Evolutionary conservation across 1,139 yeast species (phyloP).

Genomic region (Debaryomycetaceae sp.): DNA sequence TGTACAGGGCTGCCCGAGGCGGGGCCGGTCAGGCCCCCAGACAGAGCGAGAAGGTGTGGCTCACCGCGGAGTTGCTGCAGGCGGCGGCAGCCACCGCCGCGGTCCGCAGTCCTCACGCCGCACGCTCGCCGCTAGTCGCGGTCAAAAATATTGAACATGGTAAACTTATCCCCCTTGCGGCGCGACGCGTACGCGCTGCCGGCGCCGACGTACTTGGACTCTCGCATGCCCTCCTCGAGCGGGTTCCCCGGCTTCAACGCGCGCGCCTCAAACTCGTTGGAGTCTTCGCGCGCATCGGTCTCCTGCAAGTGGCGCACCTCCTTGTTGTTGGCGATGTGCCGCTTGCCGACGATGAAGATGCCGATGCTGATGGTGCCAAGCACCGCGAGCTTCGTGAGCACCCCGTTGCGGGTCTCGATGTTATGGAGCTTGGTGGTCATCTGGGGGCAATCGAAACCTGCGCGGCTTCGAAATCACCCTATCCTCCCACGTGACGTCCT

Average conservation of each 20-base stretch:
- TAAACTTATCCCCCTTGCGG: constrained; percentile 42
- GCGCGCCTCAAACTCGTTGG: constrained; percentile 28
- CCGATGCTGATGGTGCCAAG: constrained; percentile 30
- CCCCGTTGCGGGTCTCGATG: constrained; percentile 34
- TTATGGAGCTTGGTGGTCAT: no score
- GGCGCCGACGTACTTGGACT: constrained; percentile 63
- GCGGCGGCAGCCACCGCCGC: no score
- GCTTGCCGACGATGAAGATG: constrained; percentile 32
- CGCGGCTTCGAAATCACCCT: no score
- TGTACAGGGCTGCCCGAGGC: no score
- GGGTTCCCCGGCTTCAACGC: constrained; percentile 38
- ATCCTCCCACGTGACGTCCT: no score
- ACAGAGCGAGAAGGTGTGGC: no score
- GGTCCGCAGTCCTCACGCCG: neutral
- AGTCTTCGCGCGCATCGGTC: constrained; percentile 35
- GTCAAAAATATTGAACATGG: constrained; percentile 29
- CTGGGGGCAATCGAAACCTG: no score
- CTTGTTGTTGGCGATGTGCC: constrained; percentile 32
- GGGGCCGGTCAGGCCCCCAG: no score
- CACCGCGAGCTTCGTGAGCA: constrained; percentile 32
- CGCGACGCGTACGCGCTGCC: constrained; percentile 57
- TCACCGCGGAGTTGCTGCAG: no score
- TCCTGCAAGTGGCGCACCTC: constrained; percentile 35
- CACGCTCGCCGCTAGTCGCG: constrained; percentile 7
- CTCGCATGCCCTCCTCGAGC: constrained; percentile 27